Base-by-base conservation (phyloP, 768 basidiomycete species). In the Suillus ampliporus region DNA sequence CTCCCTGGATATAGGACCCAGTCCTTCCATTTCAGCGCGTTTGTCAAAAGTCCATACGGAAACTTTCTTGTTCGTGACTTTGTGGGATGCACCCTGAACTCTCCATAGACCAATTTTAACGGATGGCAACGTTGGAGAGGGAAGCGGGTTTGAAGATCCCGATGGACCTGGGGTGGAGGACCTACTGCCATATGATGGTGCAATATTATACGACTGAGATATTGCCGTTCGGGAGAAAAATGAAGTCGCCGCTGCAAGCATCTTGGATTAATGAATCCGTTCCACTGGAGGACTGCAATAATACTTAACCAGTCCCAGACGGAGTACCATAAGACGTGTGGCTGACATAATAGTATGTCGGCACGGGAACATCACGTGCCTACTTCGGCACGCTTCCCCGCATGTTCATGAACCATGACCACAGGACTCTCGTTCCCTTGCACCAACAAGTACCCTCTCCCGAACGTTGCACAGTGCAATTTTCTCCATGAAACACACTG, bases 21-120 rank as follows among this genome's bases (percentile, higher is more conserved):
- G 76, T 58, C 88, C 82, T 66, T 95, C 92, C 82, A 88, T 82
- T 62, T 95, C 93, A 0, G 82, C 80, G 61, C 85, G 82, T 80
- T 98, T 98, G 72, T 99, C 95, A 66, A 92, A 91, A 31, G 84
- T 84, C 97, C 97, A 99, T 19, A 99, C 89, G 19, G 90, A 92
- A 6, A 98, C 96, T 61, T 88, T 89, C 76, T 98, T 97, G 65
- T 83, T 85, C 3, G 92, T 98, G 58, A 90, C 87, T 79, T 94
- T 97, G 77, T 98, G 96, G 21, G 83, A 85, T 2, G 91, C 97
- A 2, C 87, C 82, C 64, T 95, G 88, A 1, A 99, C 90, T 69
- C 84, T 89, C 97, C 97, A 99, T 58, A 94, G 77, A 2, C 97
- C 97, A 10, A 95, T 86, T 65, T 78, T 81, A 64, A 92, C 86